Base-by-base conservation (phyloP, 2,329 filamentous ascomycete genomes). In the Fusarium setosum region DNA sequence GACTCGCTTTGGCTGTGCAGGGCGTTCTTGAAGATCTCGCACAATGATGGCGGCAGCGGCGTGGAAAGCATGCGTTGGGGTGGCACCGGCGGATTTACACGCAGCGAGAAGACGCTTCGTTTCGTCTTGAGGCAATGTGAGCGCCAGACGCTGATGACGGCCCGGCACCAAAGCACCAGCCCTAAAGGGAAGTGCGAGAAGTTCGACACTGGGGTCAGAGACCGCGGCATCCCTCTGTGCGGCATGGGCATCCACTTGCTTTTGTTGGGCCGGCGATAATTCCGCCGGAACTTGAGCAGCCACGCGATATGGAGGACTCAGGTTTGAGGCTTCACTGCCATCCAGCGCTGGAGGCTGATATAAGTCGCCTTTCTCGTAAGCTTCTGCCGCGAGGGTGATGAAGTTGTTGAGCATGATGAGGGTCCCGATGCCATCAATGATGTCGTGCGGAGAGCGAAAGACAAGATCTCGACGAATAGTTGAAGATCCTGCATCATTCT, bases 361-460 rank as follows among this genome's bases (percentile, higher is more conserved):
- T 2, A 29, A 18, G 4, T 61, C 53, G 0, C 61, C 63, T 5
- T 67, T 26, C 0, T 52, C 24, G 17, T 72, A 73, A 1, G 73
- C 72, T 5, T 71, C 44, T 0, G 73, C 59, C 1, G 73, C 70
- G 32, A 71, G 65, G 4, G 29, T 12, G 7, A 76, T 47, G 3
- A 76, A 62, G n/a, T 72, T 75, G 50, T 78, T 70, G 23, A 79
- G 60, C 3, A 80, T 63, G 4, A 72, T 70, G 4, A 80, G 70
- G 2, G 77, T 76, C 6, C 79, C 79, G 3, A 80, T 75, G 0
- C 79, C 78, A 29, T 81, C 79, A 6, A 80, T 75, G n/a, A 80
- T 74, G 11, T 80, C 76, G 48, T 80, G 78, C 1, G 75, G 76
- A 2, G 75, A 76, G 1, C 78, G 74, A 15, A 81, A 66, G 5